A percentile compares a stretch with the other conserved stretches of the same genome.
Evolutionary conservation across 805 yeast species (phyloP).

Genomic region (Nakazawaea laoshanensis): DNA sequence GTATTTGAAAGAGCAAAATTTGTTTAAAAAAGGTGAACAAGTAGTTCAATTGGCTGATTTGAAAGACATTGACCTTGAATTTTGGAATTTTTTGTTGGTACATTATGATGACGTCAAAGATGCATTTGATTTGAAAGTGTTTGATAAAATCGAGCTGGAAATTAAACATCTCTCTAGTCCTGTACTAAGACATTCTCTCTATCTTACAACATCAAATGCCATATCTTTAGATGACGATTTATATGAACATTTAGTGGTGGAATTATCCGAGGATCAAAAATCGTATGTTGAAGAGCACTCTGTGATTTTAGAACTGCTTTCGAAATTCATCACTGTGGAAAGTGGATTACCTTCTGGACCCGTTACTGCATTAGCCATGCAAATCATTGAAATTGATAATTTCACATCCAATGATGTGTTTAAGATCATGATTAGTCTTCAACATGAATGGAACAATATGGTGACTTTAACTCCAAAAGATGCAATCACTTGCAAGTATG

Average conservation of each 20-base stretch:
- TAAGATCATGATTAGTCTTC: slow-evolving; percentile 1
- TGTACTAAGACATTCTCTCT: slow-evolving; percentile 1
- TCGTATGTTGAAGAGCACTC: not conserved
- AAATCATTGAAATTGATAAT: not conserved
- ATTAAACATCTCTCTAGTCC: not conserved
- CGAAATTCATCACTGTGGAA: slow-evolving; percentile 1
- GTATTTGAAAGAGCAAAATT: slow-evolving; percentile 2
- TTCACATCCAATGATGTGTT: slow-evolving; percentile 3
- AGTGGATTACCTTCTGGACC: not conserved
- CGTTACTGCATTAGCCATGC: not conserved
- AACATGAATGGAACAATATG: slow-evolving; percentile 1
- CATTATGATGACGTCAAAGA: slow-evolving; percentile 1
- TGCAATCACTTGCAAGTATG: not conserved
- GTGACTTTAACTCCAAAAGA: not conserved
- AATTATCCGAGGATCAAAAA: slow-evolving; percentile 3
- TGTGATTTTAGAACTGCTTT: slow-evolving; percentile 3
- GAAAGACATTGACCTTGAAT: slow-evolving; percentile 4
- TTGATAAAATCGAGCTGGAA: slow-evolving; percentile 6
- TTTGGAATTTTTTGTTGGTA: slow-evolving; percentile 7
- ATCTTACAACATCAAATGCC: slow-evolving; percentile 1
- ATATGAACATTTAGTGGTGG: not conserved
- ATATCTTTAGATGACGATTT: slow-evolving; percentile 4
- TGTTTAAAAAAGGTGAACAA: not conserved
- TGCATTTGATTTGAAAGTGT: not conserved
- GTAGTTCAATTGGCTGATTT: not conserved